A percentile compares a stretch with the other conserved stretches of the same genome.
Evolutionary conservation across 2,329 filamentous ascomycete genomes (phyloP).

Genomic region (Penicillium crustosum): DNA sequence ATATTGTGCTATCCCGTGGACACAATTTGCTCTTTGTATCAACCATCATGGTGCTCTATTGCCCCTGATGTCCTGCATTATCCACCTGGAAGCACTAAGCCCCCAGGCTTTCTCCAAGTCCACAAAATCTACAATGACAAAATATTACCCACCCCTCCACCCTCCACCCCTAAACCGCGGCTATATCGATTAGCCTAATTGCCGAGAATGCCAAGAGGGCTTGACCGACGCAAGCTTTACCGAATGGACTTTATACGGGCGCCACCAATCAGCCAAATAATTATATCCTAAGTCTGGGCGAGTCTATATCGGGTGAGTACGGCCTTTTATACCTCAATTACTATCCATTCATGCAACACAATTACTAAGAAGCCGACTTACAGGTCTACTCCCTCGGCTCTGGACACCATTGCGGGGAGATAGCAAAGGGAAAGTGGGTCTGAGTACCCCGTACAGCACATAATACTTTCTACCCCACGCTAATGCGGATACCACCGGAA

Average conservation of each 20-base stretch:
- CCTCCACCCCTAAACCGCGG: not conserved
- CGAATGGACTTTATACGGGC: not conserved
- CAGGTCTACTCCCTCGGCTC: not conserved
- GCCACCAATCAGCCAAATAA: not conserved
- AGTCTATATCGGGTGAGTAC: not conserved
- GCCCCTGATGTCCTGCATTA: not conserved
- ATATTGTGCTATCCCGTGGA: no score
- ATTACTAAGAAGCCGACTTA: not conserved
- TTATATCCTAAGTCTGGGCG: not conserved
- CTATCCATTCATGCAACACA: no score
- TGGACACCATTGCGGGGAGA: not conserved
- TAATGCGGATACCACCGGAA: not conserved
- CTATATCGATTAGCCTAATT: not conserved
- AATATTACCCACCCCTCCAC: not conserved
- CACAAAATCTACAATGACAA: not conserved
- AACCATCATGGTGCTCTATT: not conserved
- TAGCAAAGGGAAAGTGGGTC: no score
- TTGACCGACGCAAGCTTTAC: not conserved
- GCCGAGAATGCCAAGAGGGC: slow-evolving; percentile 1
- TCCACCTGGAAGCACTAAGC: not conserved
- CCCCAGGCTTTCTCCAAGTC: not conserved
- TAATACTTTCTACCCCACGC: not conserved
- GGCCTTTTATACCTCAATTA: not conserved
- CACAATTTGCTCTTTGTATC: not conserved
- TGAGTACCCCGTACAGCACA: no score